Percentiles rank a stretch among this genome's conserved stretches.
Conservation (phyloP, 495 filamentous ascomycete genomes). For the Talaromyces borbonicus region DNA sequence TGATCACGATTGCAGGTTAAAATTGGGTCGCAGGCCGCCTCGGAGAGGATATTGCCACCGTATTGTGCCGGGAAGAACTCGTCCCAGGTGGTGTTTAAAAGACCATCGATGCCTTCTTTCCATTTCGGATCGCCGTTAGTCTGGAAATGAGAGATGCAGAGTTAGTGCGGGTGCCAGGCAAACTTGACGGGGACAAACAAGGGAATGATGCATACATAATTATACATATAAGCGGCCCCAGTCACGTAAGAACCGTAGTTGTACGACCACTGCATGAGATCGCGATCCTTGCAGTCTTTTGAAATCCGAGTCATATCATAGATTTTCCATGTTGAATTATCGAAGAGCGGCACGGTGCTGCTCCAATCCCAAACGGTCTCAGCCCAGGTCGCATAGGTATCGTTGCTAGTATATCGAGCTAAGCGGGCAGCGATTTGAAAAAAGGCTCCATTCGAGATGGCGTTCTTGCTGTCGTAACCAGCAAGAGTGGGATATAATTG, state of each 20-base stretch:
- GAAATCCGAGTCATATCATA: constrained; percentile 56
- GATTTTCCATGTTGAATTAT: constrained; percentile 40
- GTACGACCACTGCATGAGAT: constrained; percentile 64
- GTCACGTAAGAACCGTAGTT: constrained; percentile 64
- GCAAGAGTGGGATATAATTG: constrained; percentile 75
- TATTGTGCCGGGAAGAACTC: constrained; percentile 47
- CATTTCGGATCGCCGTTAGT: constrained; percentile 39
- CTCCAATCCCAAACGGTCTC: constrained; percentile 65
- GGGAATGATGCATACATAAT: constrained; percentile 36
- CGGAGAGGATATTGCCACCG: constrained; percentile 46
- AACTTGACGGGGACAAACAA: background rate
- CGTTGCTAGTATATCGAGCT: constrained; percentile 63
- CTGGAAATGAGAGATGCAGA: too few relatives aligned
- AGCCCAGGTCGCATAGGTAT: constrained; percentile 69
- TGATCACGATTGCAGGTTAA: constrained; percentile 62
- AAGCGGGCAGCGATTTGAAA: constrained; percentile 76
- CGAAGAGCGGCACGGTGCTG: constrained; percentile 42
- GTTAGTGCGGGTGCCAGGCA: too few relatives aligned
- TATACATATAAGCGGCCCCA: constrained; percentile 72
- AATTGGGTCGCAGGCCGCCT: constrained; percentile 59
- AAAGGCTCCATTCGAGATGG: constrained; percentile 67
- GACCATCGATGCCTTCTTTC: constrained; percentile 45
- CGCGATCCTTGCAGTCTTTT: constrained; percentile 47
- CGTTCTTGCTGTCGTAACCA: constrained; percentile 76
- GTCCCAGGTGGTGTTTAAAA: constrained; percentile 38